Base-by-base conservation (phyloP, 2,329 filamentous ascomycete species). In the Fusarium ambrosium region DNA sequence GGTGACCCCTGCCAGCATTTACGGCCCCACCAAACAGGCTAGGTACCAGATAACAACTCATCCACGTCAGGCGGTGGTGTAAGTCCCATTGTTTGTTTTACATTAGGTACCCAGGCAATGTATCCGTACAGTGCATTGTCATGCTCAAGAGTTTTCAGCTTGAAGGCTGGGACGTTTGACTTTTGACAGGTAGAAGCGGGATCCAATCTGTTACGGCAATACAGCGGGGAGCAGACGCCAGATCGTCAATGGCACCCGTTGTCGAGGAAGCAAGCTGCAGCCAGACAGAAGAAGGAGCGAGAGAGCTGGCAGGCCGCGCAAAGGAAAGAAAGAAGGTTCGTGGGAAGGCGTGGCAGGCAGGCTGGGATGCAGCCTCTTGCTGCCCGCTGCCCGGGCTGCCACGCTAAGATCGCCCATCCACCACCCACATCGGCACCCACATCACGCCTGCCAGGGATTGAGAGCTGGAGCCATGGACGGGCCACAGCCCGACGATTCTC, bases 371-470 rank as follows among this genome's bases (percentile, higher is more conserved):
- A 63, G 43, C 16, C 29, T 37, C 29, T 24, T 20, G 58, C 58
- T 56, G 45, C 27, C 48, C 36, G 45, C 58, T 62, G 48, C 27
- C 48, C 48, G 48, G 68, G 64, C 73, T 76, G 62, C 73, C 73
- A 75, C 73, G 73, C 73, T 73, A 72, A 63, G 73, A 75, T 76
- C 73, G 70, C 70, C 73, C 73, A 67, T 67, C 73, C 70, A 71
- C 68, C 56, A 68, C 71, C 72, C 66, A 64, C 63, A 69, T 64
- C 66, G 66, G 59, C 45, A 53, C 43, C 55, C 63, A 60, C 63
- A 41, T 48, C 41, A 58, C 36, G 39, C 51, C 56, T 63, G 66
- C 48, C 70, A 64, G 62, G 60, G 59, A 64, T 74, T 72, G 51
- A 55, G 27, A 66, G 37, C 70, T 53, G 55, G 27, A 59, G 27